These are phyloP conservation scores for Thalassiosira hispida DNA, from an alignment of 352 stramenopile species.

Conservation along the genomic window DNA sequence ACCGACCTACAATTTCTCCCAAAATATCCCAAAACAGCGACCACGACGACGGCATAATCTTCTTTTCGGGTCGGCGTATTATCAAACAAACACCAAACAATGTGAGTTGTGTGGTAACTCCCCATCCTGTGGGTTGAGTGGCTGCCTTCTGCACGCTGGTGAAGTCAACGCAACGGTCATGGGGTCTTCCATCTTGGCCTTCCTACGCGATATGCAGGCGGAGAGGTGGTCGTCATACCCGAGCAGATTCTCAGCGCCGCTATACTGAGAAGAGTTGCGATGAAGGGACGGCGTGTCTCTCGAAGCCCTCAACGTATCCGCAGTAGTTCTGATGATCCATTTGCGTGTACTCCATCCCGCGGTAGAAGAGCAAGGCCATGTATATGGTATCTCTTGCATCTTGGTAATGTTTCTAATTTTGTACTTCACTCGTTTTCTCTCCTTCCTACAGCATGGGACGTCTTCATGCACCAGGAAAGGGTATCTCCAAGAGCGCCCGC, in stretches of 20 bases:
- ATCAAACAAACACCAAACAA: slow-evolving; percentile 50
- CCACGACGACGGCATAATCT: not conserved
- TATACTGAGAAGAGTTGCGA: too few species aligned
- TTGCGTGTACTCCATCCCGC: not conserved
- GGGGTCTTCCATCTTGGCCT: not conserved
- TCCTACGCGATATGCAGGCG: not conserved
- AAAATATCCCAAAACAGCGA: not conserved
- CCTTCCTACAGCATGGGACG: slow-evolving; percentile 90
- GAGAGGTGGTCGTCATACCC: not conserved
- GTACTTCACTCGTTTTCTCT: slow-evolving; percentile 11
- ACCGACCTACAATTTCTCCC: too few species aligned
- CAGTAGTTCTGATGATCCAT: not conserved
- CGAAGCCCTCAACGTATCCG: not conserved
- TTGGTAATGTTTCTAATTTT: not conserved
- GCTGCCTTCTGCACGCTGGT: slow-evolving; percentile 64
- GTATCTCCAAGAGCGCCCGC: slow-evolving; percentile 98
- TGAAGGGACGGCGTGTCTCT: too few species aligned
- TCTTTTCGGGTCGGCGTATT: not conserved
- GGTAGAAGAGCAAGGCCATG: not conserved
- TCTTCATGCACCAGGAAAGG: slow-evolving; percentile 99
- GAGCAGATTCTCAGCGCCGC: not conserved
- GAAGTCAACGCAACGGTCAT: slow-evolving; percentile 28
- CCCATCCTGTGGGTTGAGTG: slow-evolving; percentile 25
- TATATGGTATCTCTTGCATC: not conserved
- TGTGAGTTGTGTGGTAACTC: slow-evolving; percentile 59